Conservation (phyloP, 2,329 filamentous ascomycete genomes). For the Capronia epimyces region DNA sequence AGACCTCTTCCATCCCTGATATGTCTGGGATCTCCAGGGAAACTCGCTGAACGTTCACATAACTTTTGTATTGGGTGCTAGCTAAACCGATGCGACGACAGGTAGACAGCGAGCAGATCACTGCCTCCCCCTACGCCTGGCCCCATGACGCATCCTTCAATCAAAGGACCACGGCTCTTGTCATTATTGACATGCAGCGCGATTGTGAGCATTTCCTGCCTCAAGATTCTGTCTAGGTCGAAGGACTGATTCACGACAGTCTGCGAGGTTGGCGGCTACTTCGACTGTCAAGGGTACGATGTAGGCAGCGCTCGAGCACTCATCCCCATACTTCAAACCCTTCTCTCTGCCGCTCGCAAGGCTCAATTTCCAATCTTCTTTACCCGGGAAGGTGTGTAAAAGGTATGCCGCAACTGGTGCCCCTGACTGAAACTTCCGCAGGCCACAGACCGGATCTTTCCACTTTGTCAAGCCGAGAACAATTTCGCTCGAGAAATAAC, state of each 20-base stretch:
- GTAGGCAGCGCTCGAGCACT: conserved; percentile 38
- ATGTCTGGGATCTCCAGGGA: no score
- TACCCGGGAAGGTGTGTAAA: conserved; percentile 41
- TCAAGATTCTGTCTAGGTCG: neutral
- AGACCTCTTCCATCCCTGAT: no score
- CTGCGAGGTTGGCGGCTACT: conserved; percentile 41
- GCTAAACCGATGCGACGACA: neutral
- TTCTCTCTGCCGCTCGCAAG: conserved; percentile 37
- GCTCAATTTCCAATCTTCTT: conserved; percentile 42
- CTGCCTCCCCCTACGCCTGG: conserved; percentile 29
- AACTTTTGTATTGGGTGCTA: neutral
- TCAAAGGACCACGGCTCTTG: conserved; percentile 43
- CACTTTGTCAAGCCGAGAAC: conserved; percentile 52
- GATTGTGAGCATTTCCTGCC: conserved; percentile 35
- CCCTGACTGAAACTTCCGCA: conserved; percentile 22
- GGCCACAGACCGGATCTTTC: conserved; percentile 51
- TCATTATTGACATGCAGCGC: conserved; percentile 47
- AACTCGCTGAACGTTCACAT: no score
- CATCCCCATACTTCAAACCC: conserved; percentile 39
- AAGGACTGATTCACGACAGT: conserved; percentile 31
- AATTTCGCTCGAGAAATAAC: conserved; percentile 50
- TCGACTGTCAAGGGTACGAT: conserved; percentile 44
- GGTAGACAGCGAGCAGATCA: neutral
- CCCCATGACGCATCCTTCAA: conserved; percentile 43
- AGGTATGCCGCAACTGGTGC: neutral